A percentile compares a stretch with the other conserved stretches of the same genome.
phyloP scores from a whole-genome alignment of 257 asterid species.

The Capsicum rhomboideum region DNA sequence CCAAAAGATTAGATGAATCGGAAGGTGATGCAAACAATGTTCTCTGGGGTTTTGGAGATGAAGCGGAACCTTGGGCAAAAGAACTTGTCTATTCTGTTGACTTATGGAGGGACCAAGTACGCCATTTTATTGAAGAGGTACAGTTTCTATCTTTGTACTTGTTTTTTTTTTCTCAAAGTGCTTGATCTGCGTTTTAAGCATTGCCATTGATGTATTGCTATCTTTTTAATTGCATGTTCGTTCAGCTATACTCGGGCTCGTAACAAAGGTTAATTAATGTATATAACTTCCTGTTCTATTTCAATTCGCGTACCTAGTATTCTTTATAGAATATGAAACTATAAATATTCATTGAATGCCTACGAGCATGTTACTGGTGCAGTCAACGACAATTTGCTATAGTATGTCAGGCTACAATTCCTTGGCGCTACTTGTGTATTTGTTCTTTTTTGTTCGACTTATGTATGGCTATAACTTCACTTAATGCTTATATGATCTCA shows the following conservation, averaged over 20 bases:
- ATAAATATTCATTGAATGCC: not conserved
- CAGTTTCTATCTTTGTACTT: not conserved
- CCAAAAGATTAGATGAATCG: slow-evolving; percentile 16
- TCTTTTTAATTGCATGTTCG: not conserved
- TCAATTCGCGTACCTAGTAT: not conserved
- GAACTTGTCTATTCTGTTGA: slow-evolving; percentile 80
- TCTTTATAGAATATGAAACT: not conserved
- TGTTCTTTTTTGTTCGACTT: not conserved
- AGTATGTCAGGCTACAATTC: not conserved
- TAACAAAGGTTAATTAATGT: not conserved
- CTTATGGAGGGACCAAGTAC: slow-evolving; percentile 87
- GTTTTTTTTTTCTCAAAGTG: not conserved
- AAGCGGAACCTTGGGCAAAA: slow-evolving; percentile 78
- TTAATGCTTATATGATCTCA: not conserved
- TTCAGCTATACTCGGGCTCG: not conserved
- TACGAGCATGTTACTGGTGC: not conserved
- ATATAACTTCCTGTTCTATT: not conserved
- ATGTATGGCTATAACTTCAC: not conserved
- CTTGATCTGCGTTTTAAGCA: not conserved
- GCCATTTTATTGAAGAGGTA: slow-evolving; percentile 78
- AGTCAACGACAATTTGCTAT: not conserved
- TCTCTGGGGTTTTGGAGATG: slow-evolving; percentile 88
- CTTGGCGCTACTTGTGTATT: not conserved
- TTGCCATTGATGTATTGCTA: not conserved
- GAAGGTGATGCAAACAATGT: slow-evolving; percentile 26